A percentile compares a stretch with the other conserved stretches of the same genome.
phyloP scores from a whole-genome alignment of 2,329 filamentous ascomycete genomes.

The Ilyonectria mors-panacis region DNA sequence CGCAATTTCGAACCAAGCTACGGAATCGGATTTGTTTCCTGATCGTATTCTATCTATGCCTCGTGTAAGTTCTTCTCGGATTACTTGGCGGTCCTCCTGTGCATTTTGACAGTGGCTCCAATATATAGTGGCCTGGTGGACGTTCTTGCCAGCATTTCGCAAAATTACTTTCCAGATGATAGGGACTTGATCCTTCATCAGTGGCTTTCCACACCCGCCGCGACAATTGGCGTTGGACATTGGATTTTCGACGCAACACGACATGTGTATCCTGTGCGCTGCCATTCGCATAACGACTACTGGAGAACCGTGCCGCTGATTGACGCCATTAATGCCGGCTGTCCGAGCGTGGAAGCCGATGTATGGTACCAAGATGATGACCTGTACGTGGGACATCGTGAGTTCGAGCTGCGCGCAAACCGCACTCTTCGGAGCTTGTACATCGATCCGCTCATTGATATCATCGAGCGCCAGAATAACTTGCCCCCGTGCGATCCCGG shows the following conservation, averaged over 20 bases:
- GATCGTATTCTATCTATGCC: not conserved
- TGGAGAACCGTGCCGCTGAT: slow-evolving; percentile 3
- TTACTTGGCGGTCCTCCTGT: not conserved
- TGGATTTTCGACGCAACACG: slow-evolving; percentile 2
- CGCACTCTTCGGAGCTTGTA: slow-evolving; percentile 4
- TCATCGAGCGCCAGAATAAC: slow-evolving; percentile 4
- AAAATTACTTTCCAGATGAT: slow-evolving; percentile 1
- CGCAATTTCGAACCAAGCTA: slow-evolving; percentile 5
- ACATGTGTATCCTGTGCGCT: slow-evolving; percentile 2
- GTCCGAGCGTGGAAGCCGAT: slow-evolving; percentile 2
- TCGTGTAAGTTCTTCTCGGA: slow-evolving; percentile 2
- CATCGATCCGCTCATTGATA: slow-evolving; percentile 2
- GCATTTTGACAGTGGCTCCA: not conserved
- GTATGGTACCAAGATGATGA: not conserved
- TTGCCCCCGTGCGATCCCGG: not conserved
- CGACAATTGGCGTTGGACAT: not conserved
- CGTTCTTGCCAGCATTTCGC: not conserved
- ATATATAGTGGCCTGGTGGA: slow-evolving; percentile 3
- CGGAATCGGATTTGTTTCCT: slow-evolving; percentile 5
- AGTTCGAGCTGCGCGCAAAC: slow-evolving; percentile 4
- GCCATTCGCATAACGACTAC: slow-evolving; percentile 1
- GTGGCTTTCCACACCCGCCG: not conserved
- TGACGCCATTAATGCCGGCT: not conserved
- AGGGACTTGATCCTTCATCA: not conserved
- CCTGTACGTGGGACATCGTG: slow-evolving; percentile 1